Percentiles rank a stretch among this genome's conserved stretches.
Evolutionary conservation across 2,329 filamentous ascomycete genomes (phyloP).

Genomic region (Colletotrichum sp.): DNA sequence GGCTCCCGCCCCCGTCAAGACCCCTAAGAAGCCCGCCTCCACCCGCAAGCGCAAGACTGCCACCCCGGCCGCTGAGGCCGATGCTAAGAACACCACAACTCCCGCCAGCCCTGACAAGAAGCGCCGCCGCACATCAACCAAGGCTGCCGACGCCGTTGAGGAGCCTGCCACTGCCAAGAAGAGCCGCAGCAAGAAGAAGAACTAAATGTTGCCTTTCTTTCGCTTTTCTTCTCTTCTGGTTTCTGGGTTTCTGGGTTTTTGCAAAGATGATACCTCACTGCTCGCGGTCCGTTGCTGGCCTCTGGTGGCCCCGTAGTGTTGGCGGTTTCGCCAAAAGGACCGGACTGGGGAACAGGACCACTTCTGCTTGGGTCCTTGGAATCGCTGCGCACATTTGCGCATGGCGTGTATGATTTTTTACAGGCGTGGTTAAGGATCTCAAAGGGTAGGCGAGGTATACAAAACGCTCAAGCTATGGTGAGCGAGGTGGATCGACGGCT

Average conservation of each 20-base stretch:
- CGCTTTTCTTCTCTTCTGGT: neutral
- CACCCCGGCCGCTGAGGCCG: conserved; percentile 48
- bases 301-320: neutral
- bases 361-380: neutral
- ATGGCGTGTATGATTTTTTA: conserved; percentile 18
- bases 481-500: conserved; percentile 10
- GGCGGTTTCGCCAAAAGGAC: neutral
- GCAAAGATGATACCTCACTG: conserved; percentile 24
- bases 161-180: conserved; percentile 63
- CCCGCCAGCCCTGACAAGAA: conserved; percentile 67
- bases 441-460: conserved; percentile 10
- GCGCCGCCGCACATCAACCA: conserved; percentile 62
- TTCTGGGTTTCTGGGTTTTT: conserved; percentile 22
- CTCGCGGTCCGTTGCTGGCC: neutral
- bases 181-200: conserved; percentile 26
- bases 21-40: conserved; percentile 59
- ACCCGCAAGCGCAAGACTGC: conserved; percentile 63
- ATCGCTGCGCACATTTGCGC: neutral
- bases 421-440: conserved; percentile 8
- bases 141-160: conserved; percentile 53
- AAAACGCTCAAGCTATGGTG: neutral
- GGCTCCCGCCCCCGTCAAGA: conserved; percentile 54
- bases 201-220: conserved; percentile 11
- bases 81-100: conserved; percentile 40
- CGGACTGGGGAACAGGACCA: neutral